Evolutionary conservation across 345 rosid species (phyloP).

Genomic region (Passiflora organensis): DNA sequence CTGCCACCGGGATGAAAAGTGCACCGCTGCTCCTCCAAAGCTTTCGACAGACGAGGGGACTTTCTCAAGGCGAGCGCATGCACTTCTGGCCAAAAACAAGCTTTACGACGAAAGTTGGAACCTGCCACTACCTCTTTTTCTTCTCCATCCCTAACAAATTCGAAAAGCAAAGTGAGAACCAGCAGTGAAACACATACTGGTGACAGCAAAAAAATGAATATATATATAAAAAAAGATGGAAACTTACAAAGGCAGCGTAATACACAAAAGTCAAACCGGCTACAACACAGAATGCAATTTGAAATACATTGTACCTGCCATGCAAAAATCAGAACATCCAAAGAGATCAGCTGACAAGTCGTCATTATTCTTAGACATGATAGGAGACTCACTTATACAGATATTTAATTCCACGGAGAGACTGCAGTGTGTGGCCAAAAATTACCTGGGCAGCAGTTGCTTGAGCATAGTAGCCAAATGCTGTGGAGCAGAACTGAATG

Average conservation of each 20-base stretch:
- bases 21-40: too few relatives aligned
- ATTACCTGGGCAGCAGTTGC: slow-evolving; percentile 99
- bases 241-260: slow-evolving; percentile 81
- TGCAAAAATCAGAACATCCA: too few relatives aligned
- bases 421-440: slow-evolving; percentile 95
- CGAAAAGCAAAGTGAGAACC: not conserved
- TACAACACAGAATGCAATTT: slow-evolving; percentile 68
- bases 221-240: not conserved
- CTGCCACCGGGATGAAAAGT: too few relatives aligned
- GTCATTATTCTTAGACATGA: too few relatives aligned
- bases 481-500: slow-evolving; percentile 89
- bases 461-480: slow-evolving; percentile 97
- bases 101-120: slow-evolving; percentile 75
- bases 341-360: slow-evolving; percentile 8
- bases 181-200: not conserved
- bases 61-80: slow-evolving; percentile 17
- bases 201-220: not conserved
- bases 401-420: slow-evolving; percentile 91
- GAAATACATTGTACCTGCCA: slow-evolving; percentile 89
- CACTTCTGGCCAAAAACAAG: slow-evolving; percentile 13
- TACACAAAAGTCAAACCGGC: slow-evolving; percentile 83
- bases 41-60: too few relatives aligned
- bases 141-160: slow-evolving; percentile 78
- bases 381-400: slow-evolving; percentile 74
- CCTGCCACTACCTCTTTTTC: slow-evolving; percentile 67